A percentile compares a stretch with the other conserved stretches of the same genome.
phyloP scores from a whole-genome alignment of 2,329 filamentous ascomycete genomes.

The Amphichorda felina region DNA sequence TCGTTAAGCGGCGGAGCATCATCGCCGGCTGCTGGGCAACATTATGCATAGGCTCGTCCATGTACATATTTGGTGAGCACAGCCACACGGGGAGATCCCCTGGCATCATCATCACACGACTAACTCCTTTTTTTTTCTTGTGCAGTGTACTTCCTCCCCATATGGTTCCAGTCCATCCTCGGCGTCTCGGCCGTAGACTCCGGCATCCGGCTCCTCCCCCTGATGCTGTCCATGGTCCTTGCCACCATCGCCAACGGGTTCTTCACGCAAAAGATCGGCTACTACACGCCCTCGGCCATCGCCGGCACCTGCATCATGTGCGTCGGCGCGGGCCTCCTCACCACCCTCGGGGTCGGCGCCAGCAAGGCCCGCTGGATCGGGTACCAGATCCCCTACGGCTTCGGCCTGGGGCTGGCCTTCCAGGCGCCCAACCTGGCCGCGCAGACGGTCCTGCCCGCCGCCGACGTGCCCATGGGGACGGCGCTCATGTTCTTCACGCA shows the following conservation, averaged over 20 bases:
- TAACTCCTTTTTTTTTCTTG: slow-evolving; percentile 21
- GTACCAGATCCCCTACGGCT: slow-evolving; percentile 25
- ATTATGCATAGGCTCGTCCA: slow-evolving; percentile 12
- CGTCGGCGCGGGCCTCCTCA: slow-evolving; percentile 27
- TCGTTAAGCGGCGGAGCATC: slow-evolving; percentile 28
- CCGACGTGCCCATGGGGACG: slow-evolving; percentile 32
- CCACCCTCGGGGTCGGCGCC: slow-evolving; percentile 16
- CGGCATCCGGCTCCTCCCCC: slow-evolving; percentile 15
- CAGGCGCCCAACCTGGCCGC: slow-evolving; percentile 32
- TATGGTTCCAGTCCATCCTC: slow-evolving; percentile 38
- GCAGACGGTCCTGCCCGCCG: slow-evolving; percentile 27
- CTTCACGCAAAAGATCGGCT: slow-evolving; percentile 18
- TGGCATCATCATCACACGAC: slow-evolving; percentile 15
- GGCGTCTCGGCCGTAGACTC: slow-evolving; percentile 16
- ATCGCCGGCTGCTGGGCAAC: slow-evolving; percentile 17
- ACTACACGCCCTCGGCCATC: slow-evolving; percentile 28
- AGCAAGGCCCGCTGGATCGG: slow-evolving; percentile 13
- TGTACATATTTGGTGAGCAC: slow-evolving; percentile 10
- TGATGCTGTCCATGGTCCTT: slow-evolving; percentile 15
- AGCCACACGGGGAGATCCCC: too few relatives aligned
- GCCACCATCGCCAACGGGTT: slow-evolving; percentile 14
- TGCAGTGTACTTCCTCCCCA: slow-evolving; percentile 31
- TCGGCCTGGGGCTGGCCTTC: slow-evolving; percentile 28
- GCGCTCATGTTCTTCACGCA: slow-evolving; percentile 34
- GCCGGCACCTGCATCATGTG: slow-evolving; percentile 16